Evolutionary conservation across 306 rosid genomes (phyloP), one percentile per base, ranked within the genome.

Genomic region (Vachellia pachyceras): DNA sequence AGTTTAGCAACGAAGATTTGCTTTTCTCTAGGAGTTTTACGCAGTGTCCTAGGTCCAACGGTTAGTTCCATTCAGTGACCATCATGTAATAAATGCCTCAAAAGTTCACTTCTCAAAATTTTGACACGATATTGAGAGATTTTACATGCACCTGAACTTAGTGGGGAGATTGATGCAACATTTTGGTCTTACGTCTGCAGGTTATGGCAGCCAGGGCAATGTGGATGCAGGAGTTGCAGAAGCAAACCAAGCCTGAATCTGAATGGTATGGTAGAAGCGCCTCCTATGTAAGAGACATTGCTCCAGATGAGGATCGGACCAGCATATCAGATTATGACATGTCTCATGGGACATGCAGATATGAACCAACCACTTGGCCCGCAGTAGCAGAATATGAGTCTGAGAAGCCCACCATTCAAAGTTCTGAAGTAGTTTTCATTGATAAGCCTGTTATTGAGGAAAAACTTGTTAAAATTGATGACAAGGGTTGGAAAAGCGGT

Each of bases 221-320:
- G 89, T 95, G 99, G 99, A 95, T 95, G 99, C 91, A 93, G 81
- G 99, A 93, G 85, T 87, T 91, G 87, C 99, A 95, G 20, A 87
- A 87, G 87, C 91, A 88, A 76, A 85, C 81, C 45, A 84, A 85
- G 65, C 87, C 85, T 55, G 92, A 87, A 76, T 72, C 83, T 74
- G 89, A 85, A 76, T 76, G 84, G 85, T 82, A 70, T 50, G 87
- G 90, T 57, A 85, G 91, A 82, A 85, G 85, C 74, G 46, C 80
- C 78, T 83, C 84, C 35, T 82, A 69, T 80, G 46, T 79, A 35
- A 90, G 82, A 77, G 90, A 86, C 82, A 79, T 63, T 79, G 71
- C 83, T 39, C 74, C 65, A 37, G 85, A 85, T 72, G 90, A 90
- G 49, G 89, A 88, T 77, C 76, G n/a, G n/a, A n/a, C 85, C 17